Conservation (phyloP, 495 filamentous ascomycete species). For the Hyaloscypha hepaticicola region DNA sequence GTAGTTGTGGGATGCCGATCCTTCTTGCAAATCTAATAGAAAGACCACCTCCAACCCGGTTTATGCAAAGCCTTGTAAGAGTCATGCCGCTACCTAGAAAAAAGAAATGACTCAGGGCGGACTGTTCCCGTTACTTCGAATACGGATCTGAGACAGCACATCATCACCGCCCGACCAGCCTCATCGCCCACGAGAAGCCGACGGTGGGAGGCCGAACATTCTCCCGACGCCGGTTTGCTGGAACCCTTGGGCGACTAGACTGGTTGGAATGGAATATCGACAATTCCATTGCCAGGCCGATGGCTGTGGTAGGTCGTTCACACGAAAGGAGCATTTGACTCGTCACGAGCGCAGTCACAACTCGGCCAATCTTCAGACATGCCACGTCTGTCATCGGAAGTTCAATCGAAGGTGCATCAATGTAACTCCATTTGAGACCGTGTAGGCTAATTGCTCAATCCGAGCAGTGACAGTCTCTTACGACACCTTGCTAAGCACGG, state of each 20-base stretch:
- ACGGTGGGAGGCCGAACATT: neutral
- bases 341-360: conserved; percentile 34
- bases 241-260: too few relatives aligned
- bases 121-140: too few relatives aligned
- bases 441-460: neutral
- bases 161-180: too few relatives aligned
- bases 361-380: conserved; percentile 14
- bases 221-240: neutral
- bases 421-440: neutral
- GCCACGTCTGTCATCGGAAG: conserved; percentile 28
- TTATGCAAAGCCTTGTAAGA: neutral
- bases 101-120: too few relatives aligned
- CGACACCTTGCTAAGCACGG: conserved; percentile 28
- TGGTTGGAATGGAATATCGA: conserved; percentile 3
- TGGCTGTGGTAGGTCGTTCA: conserved; percentile 34
- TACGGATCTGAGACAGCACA: too few relatives aligned
- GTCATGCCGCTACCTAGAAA: neutral
- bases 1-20: neutral
- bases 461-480: conserved; percentile 28
- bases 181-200: neutral
- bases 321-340: conserved; percentile 34
- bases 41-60: neutral
- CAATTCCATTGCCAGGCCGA: conserved; percentile 18
- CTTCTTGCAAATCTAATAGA: neutral
- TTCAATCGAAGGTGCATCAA: conserved; percentile 32